Base-by-base conservation (phyloP, 176 grass and related monocot genomes). In the Melocanna baccifera region DNA sequence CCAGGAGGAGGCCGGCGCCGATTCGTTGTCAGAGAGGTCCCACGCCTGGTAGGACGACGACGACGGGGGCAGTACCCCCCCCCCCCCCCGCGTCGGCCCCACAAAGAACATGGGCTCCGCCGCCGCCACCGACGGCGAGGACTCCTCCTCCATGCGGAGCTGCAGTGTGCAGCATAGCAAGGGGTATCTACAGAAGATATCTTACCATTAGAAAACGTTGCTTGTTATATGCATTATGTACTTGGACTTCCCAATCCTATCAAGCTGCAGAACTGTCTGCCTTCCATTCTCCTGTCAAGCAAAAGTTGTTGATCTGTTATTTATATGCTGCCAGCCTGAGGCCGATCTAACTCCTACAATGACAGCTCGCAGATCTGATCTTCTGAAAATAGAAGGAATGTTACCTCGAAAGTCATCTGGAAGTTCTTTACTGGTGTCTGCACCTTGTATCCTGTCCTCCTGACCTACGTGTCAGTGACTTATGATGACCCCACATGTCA, bases 391-490 rank as follows among this genome's bases (percentile, higher is more conserved):
- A 7, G 26, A 8, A 15, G 4, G 14, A 70, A 25, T 42, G 29
- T 22, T 88, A 95, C 93, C 93, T 92, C 87, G 63, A 87, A 75
- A 42, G 86, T 92, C 87, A 95, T 90, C 82, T 98, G 93, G 69
- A 98, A 95, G 78, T 95, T 98, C 86, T 98, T 98, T 48, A 94
- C 93, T n/a, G 91, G 95, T 20, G 93, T 67, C 73, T 98, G 91
- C 43, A 98, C 90, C 87, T 85, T 95, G 46, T 90, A 89, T 2
- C 96, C 93, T 71, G 87, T 92, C 90, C 83, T 98, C 72, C 96
- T 26, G 88, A 83, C 73, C 93, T 92, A n/a, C n/a, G n/a, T n/a
- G n/a, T n/a, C n/a, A n/a, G n/a, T n/a, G n/a, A n/a, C n/a, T n/a
- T n/a, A n/a, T n/a, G n/a, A n/a, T n/a, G n/a, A n/a, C n/a, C n/a